Evolutionary conservation across 176 grass and related monocot species (phyloP).

Genomic region (Lolium perenne): DNA sequence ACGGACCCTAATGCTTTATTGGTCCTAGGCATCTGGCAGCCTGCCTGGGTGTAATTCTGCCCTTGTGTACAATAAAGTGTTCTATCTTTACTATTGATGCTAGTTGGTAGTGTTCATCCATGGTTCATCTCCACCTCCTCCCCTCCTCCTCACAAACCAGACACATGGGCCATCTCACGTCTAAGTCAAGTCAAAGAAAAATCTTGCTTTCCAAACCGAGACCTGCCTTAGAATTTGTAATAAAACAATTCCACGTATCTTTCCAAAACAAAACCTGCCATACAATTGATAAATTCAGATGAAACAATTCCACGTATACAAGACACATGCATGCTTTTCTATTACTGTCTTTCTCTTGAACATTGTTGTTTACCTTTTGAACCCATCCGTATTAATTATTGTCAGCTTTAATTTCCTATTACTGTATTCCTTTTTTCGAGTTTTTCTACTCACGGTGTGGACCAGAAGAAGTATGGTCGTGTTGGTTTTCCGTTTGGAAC

Average conservation of each 20-base stretch:
- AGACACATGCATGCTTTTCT: neutral
- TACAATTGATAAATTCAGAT: neutral
- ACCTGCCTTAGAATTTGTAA: neutral
- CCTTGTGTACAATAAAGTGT: too few relatives aligned
- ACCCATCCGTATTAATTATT: neutral
- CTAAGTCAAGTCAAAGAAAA: neutral
- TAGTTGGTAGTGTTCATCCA: neutral
- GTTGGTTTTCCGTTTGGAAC: neutral
- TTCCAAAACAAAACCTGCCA: neutral
- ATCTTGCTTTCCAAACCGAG: neutral
- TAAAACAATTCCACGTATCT: neutral
- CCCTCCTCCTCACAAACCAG: neutral
- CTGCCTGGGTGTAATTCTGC: neutral
- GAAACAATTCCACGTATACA: neutral
- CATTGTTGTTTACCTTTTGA: neutral
- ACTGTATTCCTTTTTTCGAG: neutral
- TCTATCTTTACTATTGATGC: neutral
- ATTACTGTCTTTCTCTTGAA: neutral
- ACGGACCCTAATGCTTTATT: neutral
- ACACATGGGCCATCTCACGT: neutral
- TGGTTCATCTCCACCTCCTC: neutral
- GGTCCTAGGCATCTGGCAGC: neutral
- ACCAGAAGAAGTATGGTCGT: neutral
- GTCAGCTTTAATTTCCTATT: neutral
- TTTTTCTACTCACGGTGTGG: neutral